Percentiles rank a stretch among this genome's conserved stretches.
These are phyloP conservation scores for Leccinum incarnatum DNA, from an alignment of 768 basidiomycete genomes.

Conservation along the genomic window DNA sequence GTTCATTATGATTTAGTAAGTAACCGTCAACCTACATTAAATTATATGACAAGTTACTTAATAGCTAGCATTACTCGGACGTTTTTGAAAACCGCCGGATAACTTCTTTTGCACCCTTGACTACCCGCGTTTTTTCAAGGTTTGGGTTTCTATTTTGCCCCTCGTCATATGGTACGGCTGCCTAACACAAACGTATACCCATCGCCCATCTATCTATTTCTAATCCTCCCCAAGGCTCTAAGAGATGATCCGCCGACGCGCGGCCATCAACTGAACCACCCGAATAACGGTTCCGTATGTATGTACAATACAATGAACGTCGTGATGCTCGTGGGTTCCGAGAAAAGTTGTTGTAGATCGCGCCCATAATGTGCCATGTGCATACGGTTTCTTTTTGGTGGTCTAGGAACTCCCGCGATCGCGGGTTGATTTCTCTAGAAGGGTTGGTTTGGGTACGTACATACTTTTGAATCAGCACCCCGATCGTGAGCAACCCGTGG, in stretches of 20 bases:
- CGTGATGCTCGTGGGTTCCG: not conserved
- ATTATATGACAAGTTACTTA: not conserved
- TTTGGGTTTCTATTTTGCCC: not conserved
- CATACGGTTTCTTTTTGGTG: not conserved
- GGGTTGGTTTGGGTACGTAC: not conserved
- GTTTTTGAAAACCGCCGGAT: not conserved
- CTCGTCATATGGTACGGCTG: not conserved
- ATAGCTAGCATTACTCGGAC: not conserved
- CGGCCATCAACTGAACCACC: not conserved
- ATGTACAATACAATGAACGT: not conserved
- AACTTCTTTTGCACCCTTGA: not conserved
- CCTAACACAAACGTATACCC: not conserved
- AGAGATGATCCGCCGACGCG: not conserved
- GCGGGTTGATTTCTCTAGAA: not conserved
- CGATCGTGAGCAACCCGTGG: not conserved
- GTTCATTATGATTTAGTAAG: not conserved
- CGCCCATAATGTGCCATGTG: no score
- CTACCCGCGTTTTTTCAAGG: not conserved
- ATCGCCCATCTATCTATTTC: not conserved
- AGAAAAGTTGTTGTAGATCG: no score
- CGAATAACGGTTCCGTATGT: not conserved
- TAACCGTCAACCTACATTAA: not conserved
- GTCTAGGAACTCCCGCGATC: not conserved
- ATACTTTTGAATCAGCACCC: not conserved
- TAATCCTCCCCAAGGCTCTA: not conserved